Conservation (phyloP, 2,329 filamentous ascomycete species). For the Penicillium sp. region DNA sequence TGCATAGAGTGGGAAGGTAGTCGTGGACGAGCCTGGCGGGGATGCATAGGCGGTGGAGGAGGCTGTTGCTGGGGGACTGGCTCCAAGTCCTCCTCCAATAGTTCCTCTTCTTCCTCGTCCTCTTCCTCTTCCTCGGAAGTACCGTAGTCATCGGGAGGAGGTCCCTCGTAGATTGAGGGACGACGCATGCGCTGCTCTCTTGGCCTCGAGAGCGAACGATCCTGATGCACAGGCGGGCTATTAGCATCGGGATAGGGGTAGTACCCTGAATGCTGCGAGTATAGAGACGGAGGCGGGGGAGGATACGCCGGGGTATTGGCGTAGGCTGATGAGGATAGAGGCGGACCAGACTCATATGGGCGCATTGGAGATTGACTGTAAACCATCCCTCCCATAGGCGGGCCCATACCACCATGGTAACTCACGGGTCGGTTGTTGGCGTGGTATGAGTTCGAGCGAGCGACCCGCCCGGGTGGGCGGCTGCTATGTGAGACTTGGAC, state of each 20-base stretch:
- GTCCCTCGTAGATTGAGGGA: conserved; percentile 38
- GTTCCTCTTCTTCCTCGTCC: conserved; percentile 26
- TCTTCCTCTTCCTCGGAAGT: conserved; percentile 28
- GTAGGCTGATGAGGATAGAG: conserved; percentile 44
- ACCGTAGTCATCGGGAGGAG: conserved; percentile 39
- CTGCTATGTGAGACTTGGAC: conserved; percentile 36
- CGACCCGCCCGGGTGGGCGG: conserved; percentile 33
- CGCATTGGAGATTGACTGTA: conserved; percentile 35
- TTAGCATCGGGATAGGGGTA: conserved; percentile 35
- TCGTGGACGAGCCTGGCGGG: conserved; percentile 37
- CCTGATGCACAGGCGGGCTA: conserved; percentile 35
- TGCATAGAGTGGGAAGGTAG: conserved; percentile 33
- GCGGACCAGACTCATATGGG: conserved; percentile 43
- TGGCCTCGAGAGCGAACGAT: conserved; percentile 41
- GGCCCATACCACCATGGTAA: conserved; percentile 39
- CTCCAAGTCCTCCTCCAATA: conserved; percentile 25
- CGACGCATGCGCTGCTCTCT: conserved; percentile 39
- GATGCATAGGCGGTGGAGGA: conserved; percentile 26
- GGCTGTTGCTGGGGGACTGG: conserved; percentile 21
- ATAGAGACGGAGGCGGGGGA: conserved; percentile 32
- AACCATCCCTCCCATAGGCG: conserved; percentile 35
- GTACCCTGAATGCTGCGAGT: conserved; percentile 33
- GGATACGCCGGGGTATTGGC: conserved; percentile 36
- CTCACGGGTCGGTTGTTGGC: conserved; percentile 43
- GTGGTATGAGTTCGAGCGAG: conserved; percentile 44